Evolutionary conservation across 371 early-diverging fungal species (phyloP), one percentile per base, ranked within the genome.

Genomic region (Mucor lusitanicus): DNA sequence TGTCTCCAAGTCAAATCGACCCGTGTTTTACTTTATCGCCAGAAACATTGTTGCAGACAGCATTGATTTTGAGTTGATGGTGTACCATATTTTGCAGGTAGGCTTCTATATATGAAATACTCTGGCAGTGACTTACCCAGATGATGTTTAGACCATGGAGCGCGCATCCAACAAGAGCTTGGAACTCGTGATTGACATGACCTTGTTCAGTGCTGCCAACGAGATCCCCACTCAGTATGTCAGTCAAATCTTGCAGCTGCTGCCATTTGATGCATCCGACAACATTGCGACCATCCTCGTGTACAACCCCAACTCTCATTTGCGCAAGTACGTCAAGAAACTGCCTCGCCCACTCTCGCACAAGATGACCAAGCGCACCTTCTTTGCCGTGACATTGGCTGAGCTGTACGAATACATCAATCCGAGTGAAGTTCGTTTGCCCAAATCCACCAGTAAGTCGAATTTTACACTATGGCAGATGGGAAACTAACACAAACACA

Each of bases 21-120:
- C 93, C 0, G 92, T 97, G 11, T 84, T 95, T 59, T 97, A 96
- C 76, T 91, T 89, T 70, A 92, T 97, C 60, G 82, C 90, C 32
- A 86, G 95, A 53, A 84, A 93, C 39, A 73, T 97, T 28, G 79
- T 87, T 63, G 81, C 90, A 44, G 92, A 95, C 37, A 84, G 83
- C 42, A 83, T 92, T 44, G 95, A 97, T 78, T 91, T 95, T 79
- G 95, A 96, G 32, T 72, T 93, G 17, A 75, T 95, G 37, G 88
- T 90, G 66, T 86, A 90, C 67, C 88, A 89, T 61, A 76, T 91
- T 40, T 79, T 94, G 67, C 90, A 91, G 71, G 90, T 88, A 81
- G 77, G 70, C 21, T 6, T 35, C 8, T 33, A n/a, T n/a, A n/a
- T 33, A 8, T 25, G 17, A 30, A 30, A 30, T n/a, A n/a, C n/a